These are phyloP conservation scores for Ballota nigra DNA, from an alignment of 257 asterid genomes.

Conservation along the genomic window DNA sequence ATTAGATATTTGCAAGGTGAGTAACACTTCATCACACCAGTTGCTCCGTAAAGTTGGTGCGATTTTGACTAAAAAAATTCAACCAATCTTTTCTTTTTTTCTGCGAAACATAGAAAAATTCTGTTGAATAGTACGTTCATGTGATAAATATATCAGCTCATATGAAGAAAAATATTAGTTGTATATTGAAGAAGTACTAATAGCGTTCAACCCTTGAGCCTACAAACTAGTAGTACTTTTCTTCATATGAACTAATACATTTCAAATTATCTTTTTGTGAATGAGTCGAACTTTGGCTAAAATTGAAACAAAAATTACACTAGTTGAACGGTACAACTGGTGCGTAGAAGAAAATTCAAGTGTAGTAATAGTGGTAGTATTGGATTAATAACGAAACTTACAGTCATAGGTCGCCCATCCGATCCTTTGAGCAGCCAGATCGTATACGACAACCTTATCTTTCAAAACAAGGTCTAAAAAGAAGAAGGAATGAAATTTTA, in stretches of 20 bases:
- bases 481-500: not conserved
- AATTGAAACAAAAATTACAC: no score
- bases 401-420: constrained; percentile 96
- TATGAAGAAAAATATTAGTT: not conserved
- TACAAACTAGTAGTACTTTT: not conserved
- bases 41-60: not conserved
- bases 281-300: not conserved
- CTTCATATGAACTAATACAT: not conserved
- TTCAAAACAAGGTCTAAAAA: constrained; percentile 82
- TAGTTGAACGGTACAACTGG: not conserved
- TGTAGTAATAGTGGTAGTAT: not conserved
- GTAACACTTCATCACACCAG: not conserved
- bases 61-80: not conserved
- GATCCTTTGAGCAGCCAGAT: constrained; percentile 69
- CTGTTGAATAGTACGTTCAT: no score
- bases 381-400: constrained; percentile 42
- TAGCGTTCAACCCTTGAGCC: not conserved
- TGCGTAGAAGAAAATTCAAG: not conserved
- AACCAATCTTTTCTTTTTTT: not conserved
- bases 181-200: not conserved
- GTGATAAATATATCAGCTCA: not conserved
- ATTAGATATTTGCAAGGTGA: not conserved
- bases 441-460: constrained; percentile 87
- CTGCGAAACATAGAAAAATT: no score
- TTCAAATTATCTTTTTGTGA: not conserved